These are phyloP conservation scores for Pulveroboletus frians DNA, from an alignment of 768 basidiomycete species.

Conservation along the genomic window DNA sequence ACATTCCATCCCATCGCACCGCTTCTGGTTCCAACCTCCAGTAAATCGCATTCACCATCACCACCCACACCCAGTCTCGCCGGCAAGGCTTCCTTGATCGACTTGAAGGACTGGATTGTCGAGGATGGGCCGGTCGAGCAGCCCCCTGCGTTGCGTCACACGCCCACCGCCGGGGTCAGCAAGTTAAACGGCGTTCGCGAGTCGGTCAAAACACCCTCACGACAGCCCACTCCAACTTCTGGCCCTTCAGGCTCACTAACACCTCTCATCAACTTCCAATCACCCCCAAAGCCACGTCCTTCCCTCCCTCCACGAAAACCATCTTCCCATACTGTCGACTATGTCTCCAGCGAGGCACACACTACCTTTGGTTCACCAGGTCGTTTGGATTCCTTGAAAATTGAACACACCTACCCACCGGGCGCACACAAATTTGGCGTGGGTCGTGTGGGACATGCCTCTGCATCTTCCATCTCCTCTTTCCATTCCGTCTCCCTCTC, in stretches of 20 bases:
- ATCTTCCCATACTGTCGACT: constrained; percentile 45
- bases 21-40: constrained; percentile 26
- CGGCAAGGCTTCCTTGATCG: constrained; percentile 58
- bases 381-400: constrained; percentile 45
- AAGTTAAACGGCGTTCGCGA: constrained; percentile 17
- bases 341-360: constrained; percentile 25
- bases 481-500: constrained; percentile 82
- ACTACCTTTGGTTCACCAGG: constrained; percentile 28
- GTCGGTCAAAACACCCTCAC: constrained; percentile 22
- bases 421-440: constrained; percentile 33
- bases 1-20: constrained; percentile 40
- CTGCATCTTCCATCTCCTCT: constrained; percentile 71
- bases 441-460: constrained; percentile 43
- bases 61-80: constrained; percentile 38
- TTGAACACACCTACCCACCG: constrained; percentile 57
- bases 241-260: constrained; percentile 18
- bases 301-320: constrained; percentile 66
- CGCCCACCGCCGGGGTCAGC: constrained; percentile 4
- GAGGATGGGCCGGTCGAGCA: constrained; percentile 48
- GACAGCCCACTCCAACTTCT: constrained; percentile 4
- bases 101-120: constrained; percentile 70
- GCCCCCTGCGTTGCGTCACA: constrained; percentile 9
- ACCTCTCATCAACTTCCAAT: constrained; percentile 55
- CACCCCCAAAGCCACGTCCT: constrained; percentile 46
- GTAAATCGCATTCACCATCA: constrained; percentile 39